Conservation (phyloP, 208 protist species). For the Trypanosoma congolense region DNA sequence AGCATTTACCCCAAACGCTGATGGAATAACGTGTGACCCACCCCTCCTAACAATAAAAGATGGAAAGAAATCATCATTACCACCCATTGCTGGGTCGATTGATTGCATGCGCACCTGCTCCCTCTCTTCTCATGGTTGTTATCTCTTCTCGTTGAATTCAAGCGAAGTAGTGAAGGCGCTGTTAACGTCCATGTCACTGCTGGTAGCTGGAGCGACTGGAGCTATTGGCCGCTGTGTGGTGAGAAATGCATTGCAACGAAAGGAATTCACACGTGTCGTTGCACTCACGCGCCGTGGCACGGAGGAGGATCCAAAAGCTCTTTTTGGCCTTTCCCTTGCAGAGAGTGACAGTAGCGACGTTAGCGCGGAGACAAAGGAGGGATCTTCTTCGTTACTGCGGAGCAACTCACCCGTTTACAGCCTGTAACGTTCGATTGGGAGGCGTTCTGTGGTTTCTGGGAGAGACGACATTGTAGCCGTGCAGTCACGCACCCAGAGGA, state of each 20-base stretch:
- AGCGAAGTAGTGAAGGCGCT: neutral
- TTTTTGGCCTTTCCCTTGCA: conserved; percentile 32
- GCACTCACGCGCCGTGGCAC: conserved; percentile 45
- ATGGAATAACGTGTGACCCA: no score
- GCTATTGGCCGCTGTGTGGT: conserved; percentile 67
- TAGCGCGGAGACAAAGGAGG: conserved; percentile 4
- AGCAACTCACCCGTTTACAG: conserved; percentile 26
- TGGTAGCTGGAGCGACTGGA: conserved; percentile 72
- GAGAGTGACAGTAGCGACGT: neutral
- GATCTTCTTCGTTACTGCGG: conserved; percentile 8
- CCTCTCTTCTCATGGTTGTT: neutral
- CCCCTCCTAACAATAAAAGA: no score
- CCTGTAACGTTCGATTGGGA: conserved; percentile 67
- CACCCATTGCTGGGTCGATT: no score
- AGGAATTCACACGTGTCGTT: conserved; percentile 42
- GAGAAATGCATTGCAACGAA: conserved; percentile 32
- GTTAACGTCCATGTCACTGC: conserved; percentile 29
- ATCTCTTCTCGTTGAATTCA: neutral
- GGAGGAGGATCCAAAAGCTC: conserved; percentile 23
- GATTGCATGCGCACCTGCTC: no score
- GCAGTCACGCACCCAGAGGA: no score
- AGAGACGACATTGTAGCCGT: neutral
- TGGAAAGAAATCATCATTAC: no score
- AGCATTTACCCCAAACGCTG: no score
- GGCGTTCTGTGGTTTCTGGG: conserved; percentile 37